These are phyloP conservation scores for Podospora sp. DNA, from an alignment of 495 filamentous ascomycete species.

Conservation along the genomic window DNA sequence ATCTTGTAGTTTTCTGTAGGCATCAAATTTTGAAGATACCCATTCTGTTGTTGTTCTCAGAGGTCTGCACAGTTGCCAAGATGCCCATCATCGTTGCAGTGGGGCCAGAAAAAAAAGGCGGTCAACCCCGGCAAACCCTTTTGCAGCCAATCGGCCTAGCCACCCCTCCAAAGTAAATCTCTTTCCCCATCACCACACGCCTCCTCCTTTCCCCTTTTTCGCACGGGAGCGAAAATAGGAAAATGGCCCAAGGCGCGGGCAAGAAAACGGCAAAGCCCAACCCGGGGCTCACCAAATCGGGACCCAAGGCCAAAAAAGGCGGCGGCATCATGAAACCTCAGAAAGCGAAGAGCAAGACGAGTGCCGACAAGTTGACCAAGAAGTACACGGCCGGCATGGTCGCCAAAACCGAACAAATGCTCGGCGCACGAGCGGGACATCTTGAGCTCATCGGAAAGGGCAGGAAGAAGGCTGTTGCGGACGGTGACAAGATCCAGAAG, in stretches of 20 bases:
- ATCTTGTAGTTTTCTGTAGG: background rate
- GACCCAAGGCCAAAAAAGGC: slow-evolving; percentile 19
- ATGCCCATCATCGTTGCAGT: background rate
- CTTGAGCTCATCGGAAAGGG: slow-evolving; percentile 54
- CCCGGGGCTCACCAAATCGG: slow-evolving; percentile 34
- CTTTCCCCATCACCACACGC: background rate
- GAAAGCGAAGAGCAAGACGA: slow-evolving; percentile 41
- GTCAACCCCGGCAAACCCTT: background rate
- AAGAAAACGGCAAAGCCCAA: slow-evolving; percentile 39
- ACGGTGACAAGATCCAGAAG: slow-evolving; percentile 34
- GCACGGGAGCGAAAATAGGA: background rate
- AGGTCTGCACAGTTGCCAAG: background rate
- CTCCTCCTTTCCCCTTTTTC: background rate
- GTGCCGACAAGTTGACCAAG: slow-evolving; percentile 45
- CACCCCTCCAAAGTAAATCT: slow-evolving; percentile 4
- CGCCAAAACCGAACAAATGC: slow-evolving; percentile 48
- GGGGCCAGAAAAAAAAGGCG: slow-evolving; percentile 3
- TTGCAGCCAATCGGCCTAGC: background rate
- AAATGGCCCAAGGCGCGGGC: slow-evolving; percentile 51
- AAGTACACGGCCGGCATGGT: slow-evolving; percentile 48
- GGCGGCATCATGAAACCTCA: slow-evolving; percentile 36
- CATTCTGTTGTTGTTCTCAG: background rate
- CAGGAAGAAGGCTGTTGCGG: slow-evolving; percentile 37
- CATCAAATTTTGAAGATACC: background rate
- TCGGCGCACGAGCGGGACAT: slow-evolving; percentile 52